These are phyloP conservation scores for Porcisia hertigi DNA, from an alignment of 208 protist species.

Conservation along the genomic window DNA sequence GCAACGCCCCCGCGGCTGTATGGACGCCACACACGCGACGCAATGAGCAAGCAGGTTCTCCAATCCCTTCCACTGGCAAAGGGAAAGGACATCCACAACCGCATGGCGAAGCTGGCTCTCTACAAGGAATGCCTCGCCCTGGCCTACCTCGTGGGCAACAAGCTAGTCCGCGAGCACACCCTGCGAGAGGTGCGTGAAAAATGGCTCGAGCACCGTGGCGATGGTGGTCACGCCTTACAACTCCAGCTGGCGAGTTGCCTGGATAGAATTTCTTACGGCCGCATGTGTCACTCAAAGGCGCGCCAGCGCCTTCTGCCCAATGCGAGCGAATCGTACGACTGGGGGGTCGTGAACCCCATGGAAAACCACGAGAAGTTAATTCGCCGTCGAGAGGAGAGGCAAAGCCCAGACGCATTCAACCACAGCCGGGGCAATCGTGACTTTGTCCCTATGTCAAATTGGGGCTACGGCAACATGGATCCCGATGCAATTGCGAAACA, in stretches of 20 bases:
- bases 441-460: slow-evolving; percentile 93
- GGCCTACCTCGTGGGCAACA: slow-evolving; percentile 62
- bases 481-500: slow-evolving; percentile 82
- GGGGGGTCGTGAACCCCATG: slow-evolving; percentile 83
- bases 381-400: slow-evolving; percentile 53
- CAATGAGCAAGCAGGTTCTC: slow-evolving; percentile 78
- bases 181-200: slow-evolving; percentile 77
- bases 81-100: slow-evolving; percentile 81
- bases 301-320: slow-evolving; percentile 79
- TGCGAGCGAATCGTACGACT: slow-evolving; percentile 84
- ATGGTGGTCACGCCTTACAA: slow-evolving; percentile 81
- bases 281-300: slow-evolving; percentile 84
- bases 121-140: slow-evolving; percentile 91
- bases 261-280: slow-evolving; percentile 82
- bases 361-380: slow-evolving; percentile 75
- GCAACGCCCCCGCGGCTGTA: not conserved
- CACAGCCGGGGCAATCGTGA: slow-evolving; percentile 74
- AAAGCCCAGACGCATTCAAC: slow-evolving; percentile 80
- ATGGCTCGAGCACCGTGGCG: slow-evolving; percentile 79
- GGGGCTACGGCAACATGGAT: slow-evolving; percentile 89
- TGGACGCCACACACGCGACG: not conserved
- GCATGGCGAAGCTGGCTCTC: slow-evolving; percentile 72
- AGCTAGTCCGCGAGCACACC: slow-evolving; percentile 70
- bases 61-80: slow-evolving; percentile 83
- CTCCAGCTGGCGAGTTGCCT: slow-evolving; percentile 83